Evolutionary conservation across 2,329 filamentous ascomycete genomes (phyloP).

Genomic region (Apiospora marii): DNA sequence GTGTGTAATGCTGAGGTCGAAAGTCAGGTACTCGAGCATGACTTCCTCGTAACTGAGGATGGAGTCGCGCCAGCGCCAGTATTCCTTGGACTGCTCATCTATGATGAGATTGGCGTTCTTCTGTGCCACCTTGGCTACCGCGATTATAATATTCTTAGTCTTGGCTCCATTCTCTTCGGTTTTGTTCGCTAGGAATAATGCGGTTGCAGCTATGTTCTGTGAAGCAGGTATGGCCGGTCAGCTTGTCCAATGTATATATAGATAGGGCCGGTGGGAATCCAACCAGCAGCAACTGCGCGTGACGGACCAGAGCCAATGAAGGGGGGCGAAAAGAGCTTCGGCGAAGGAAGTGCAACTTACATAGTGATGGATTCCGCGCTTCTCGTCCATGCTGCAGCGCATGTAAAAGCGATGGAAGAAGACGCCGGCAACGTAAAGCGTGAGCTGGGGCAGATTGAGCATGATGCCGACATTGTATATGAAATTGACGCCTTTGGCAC

Average conservation of each 20-base stretch:
- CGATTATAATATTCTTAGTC: slow-evolving; percentile 92
- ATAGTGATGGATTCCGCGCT: slow-evolving; percentile 82
- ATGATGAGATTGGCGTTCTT: slow-evolving; percentile 91
- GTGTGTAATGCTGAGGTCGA: slow-evolving; percentile 89
- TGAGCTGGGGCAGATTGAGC: slow-evolving; percentile 90
- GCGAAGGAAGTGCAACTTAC: slow-evolving; percentile 56
- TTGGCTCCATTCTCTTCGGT: slow-evolving; percentile 97
- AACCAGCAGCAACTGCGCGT: not conserved
- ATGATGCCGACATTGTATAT: slow-evolving; percentile 94
- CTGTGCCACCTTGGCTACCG: slow-evolving; percentile 92
- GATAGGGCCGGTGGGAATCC: not conserved
- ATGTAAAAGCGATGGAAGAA: slow-evolving; percentile 98
- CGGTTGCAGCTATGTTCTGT: slow-evolving; percentile 85
- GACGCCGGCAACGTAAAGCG: slow-evolving; percentile 88
- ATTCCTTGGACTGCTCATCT: slow-evolving; percentile 97
- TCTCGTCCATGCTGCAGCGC: slow-evolving; percentile 79
- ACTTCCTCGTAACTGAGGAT: slow-evolving; percentile 93
- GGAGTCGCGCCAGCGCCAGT: slow-evolving; percentile 96
- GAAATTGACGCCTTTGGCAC: slow-evolving; percentile 95
- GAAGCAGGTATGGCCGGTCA: slow-evolving; percentile 21
- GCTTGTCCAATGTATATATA: not conserved
- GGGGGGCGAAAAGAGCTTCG: not conserved
- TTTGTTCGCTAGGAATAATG: slow-evolving; percentile 94
- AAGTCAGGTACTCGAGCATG: slow-evolving; percentile 90
- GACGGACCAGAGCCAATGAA: not conserved